Base-by-base conservation (phyloP, 2,329 filamentous ascomycete species). In the Colletotrichum sp. region DNA sequence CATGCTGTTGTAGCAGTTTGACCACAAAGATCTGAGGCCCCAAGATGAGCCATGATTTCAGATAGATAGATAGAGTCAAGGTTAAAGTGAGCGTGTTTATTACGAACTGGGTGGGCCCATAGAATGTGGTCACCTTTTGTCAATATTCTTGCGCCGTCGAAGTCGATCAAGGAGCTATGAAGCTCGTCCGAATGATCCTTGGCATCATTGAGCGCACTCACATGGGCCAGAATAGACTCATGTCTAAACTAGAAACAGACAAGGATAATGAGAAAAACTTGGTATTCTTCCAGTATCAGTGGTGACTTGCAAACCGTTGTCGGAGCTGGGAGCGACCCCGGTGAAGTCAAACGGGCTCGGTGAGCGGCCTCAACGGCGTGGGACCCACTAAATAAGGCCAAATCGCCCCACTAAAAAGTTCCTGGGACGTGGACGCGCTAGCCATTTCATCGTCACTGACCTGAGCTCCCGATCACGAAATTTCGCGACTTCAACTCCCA, bases 301-400 rank as follows among this genome's bases (percentile, higher is more conserved):
- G 44, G 18, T 4, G n/a, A 22, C 44, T 22, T 48, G 9, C 3
- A 22, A 22, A 48, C 18, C n/a, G 44, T 10, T 48, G 44, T 7
- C 3, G 10, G 44, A 48, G n/a, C n/a, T 48, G n/a, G 6, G 9
- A n/a, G 18, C 44, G 18, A 4, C 44, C 3, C 44, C 22, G 22
- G 62, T 64, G 62, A 64, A 28, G 22, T 63, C n/a, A 15, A 26
- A 6, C 5, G 22, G n/a, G 4, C 34, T 64, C 62, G 34, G 32
- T 64, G 63, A 65, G 36, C 13, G 16, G 63, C 60, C 30, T 24
- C 62, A 57, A 48, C 44, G 24, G n/a, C 48, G 8, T 13, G 1
- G 15, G 52, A 36, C 66, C 66, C 66, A 68, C 30, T 60, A 68
- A 68, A 68, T 68, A 68, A 68, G 66, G 66, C 52, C 32, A 66